A percentile compares a stretch with the other conserved stretches of the same genome.
Conservation (phyloP, 2,329 filamentous ascomycete species). For the Rutstroemia sp. region DNA sequence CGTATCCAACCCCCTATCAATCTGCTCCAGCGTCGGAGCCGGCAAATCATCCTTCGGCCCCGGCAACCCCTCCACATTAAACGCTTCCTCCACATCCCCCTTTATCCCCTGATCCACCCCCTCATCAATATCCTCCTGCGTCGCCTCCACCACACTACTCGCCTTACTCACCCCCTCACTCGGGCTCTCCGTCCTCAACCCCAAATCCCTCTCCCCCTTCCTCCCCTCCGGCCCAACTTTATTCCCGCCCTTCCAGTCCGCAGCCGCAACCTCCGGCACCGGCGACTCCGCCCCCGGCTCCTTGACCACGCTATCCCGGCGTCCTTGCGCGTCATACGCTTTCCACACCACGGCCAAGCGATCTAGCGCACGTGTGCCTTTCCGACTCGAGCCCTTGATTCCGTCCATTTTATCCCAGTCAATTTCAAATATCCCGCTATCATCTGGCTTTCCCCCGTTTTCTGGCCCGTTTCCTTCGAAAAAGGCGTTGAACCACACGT, state of each 20-base stretch:
- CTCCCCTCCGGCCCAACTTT: conserved; percentile 37
- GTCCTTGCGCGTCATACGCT: conserved; percentile 26
- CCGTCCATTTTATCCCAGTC: conserved; percentile 83
- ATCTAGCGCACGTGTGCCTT: conserved; percentile 77
- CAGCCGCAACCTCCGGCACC: conserved; percentile 57
- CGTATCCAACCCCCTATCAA: conserved; percentile 24
- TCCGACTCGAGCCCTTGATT: conserved; percentile 80
- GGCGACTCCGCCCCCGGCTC: conserved; percentile 61
- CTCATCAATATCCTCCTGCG: conserved; percentile 12
- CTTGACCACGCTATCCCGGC: conserved; percentile 41
- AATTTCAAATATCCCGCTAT: conserved; percentile 64
- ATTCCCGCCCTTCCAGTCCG: conserved; percentile 66
- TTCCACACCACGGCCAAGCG: conserved; percentile 81
- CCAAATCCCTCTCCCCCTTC: conserved; percentile 51
- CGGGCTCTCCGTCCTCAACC: conserved; percentile 57
- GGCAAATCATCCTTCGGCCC: conserved; percentile 15
- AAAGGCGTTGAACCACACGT: conserved; percentile 95
- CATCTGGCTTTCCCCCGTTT: conserved; percentile 54
- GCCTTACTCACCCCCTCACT: conserved; percentile 63
- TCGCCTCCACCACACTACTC: conserved; percentile 52
- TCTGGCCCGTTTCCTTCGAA: conserved; percentile 80
- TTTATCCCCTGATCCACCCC: conserved; percentile 22
- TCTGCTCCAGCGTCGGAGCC: conserved; percentile 16
- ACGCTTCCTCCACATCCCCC: conserved; percentile 18
- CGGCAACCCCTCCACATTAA: conserved; percentile 16